Percentiles rank a stretch among this genome's conserved stretches.
Evolutionary conservation across 1,284 basidiomycete genomes (phyloP).

Genomic region (Sanghuangporus sanghuang): DNA sequence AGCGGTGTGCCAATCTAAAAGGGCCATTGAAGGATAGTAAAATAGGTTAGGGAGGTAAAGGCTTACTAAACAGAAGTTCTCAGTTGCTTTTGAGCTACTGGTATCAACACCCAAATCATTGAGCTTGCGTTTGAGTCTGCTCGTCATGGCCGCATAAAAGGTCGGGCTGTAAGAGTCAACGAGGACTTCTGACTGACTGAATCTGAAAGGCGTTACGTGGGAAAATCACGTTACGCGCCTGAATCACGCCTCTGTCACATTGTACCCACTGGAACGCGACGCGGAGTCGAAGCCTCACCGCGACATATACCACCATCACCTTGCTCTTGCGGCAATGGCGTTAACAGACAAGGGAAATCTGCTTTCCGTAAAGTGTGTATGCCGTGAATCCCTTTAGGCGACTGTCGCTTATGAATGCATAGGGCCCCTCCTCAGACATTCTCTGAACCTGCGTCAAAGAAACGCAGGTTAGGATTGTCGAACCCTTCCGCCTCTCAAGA

Average conservation of each 20-base stretch:
- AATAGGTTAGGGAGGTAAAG: background rate
- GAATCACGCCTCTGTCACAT: background rate
- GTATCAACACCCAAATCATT: slow-evolving; percentile 75
- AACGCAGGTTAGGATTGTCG: slow-evolving; percentile 46
- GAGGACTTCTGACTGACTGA: background rate
- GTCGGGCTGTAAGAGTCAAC: background rate
- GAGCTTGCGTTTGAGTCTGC: slow-evolving; percentile 70
- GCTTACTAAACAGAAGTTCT: slow-evolving; percentile 76
- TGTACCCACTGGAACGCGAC: background rate
- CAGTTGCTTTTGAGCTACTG: slow-evolving; percentile 64
- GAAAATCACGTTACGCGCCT: background rate
- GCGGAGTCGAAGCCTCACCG: background rate
- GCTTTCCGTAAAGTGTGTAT: slow-evolving; percentile 16
- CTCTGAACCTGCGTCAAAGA: slow-evolving; percentile 48
- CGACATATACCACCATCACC: background rate
- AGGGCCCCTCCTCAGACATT: background rate
- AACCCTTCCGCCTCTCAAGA: slow-evolving; percentile 35
- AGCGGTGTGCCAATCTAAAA: slow-evolving; percentile 85
- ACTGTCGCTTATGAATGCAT: background rate
- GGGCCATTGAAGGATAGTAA: slow-evolving; percentile 16
- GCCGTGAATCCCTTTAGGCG: background rate
- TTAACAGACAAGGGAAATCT: slow-evolving; percentile 18
- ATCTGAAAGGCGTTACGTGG: background rate
- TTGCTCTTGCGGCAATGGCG: background rate
- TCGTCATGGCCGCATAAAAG: slow-evolving; percentile 23